Evolutionary conservation across 1,284 basidiomycete species (phyloP).

Genomic region (Melampsora occidentalis): DNA sequence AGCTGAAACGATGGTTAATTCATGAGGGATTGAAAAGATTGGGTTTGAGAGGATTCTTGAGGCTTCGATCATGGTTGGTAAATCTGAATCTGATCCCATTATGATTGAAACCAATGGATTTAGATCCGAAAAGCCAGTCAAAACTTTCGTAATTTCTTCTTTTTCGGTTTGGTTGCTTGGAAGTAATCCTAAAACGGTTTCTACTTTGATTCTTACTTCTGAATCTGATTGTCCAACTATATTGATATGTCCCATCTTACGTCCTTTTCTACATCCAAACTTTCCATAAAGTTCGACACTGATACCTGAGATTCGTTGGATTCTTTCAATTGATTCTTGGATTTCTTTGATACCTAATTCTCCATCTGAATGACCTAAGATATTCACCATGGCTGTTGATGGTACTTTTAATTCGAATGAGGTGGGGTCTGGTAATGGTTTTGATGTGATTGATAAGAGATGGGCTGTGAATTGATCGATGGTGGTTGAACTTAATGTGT

Average conservation of each 20-base stretch:
- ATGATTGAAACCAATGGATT: slow-evolving; percentile 87
- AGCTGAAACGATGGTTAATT: slow-evolving; percentile 91
- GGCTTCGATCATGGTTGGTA: slow-evolving; percentile 86
- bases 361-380: slow-evolving; percentile 68
- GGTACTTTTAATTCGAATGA: slow-evolving; percentile 83
- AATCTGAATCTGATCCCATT: slow-evolving; percentile 98
- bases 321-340: slow-evolving; percentile 60
- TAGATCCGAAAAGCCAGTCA: slow-evolving; percentile 57
- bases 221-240: slow-evolving; percentile 80
- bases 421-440: slow-evolving; percentile 69
- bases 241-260: slow-evolving; percentile 98
- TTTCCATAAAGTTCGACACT: slow-evolving; percentile 92
- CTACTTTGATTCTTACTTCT: slow-evolving; percentile 67
- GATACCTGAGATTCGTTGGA: slow-evolving; percentile 71
- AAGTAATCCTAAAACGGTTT: slow-evolving; percentile 62
- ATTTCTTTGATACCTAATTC: slow-evolving; percentile 61
- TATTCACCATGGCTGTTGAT: slow-evolving; percentile 88
- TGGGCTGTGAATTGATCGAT: slow-evolving; percentile 98
- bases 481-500: slow-evolving; percentile 97
- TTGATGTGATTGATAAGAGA: slow-evolving; percentile 85
- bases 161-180: slow-evolving; percentile 53
- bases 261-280: slow-evolving; percentile 76
- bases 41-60: slow-evolving; percentile 70
- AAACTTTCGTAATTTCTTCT: neutral
- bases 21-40: slow-evolving; percentile 78